Evolutionary conservation across 495 filamentous ascomycete species (phyloP), one percentile per base, ranked within the genome.

Genomic region (Aspergillus bertholletiae): DNA sequence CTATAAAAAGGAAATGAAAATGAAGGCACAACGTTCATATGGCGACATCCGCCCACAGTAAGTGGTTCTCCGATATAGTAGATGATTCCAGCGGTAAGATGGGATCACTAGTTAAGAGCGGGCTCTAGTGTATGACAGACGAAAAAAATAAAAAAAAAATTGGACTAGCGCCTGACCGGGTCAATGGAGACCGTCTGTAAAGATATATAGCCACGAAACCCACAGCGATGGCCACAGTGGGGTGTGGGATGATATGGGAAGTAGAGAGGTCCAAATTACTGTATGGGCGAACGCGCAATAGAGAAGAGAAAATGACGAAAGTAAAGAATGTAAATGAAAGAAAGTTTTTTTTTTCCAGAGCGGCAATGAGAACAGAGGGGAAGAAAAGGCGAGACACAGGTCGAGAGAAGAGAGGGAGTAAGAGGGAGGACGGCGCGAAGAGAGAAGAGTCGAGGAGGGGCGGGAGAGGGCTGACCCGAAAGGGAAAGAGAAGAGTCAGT

Each of bases 351-450:
- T 28, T 28, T 28, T 28, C 8, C 8, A 11, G 37, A 46, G 22
- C 26, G 17, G 35, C 44, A 34, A 40, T 47, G 49, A 53, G 45
- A 43, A 39, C 21, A 26, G 57, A 53, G 39, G 55, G 62, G 62
- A 56, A 54, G 61, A 56, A 32, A 54, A 46, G 49, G 54, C 39
- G 49, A 46, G 20, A 56, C 49, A 49, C 18, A 57, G 17, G 32
- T 45, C 37, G 76, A 77, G 79, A 74, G 73, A 75, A 30, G 73
- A 67, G 73, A 75, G 76, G 73, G 78, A 80, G 74, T 49, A 53
- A 61, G 66, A 58, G 69, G 68, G 57, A 71, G 70, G 66, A 43
- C 53, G 55, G 46, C 53, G 55, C 66, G 61, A 54, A 63, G 68
- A n/a, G 49, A 63, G 57, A 51, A 59, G 66, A 68, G 58, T 58